Evolutionary conservation across 2,329 filamentous ascomycete species (phyloP), one percentile per base, ranked within the genome.

Genomic region (Cladophialophora immunda): DNA sequence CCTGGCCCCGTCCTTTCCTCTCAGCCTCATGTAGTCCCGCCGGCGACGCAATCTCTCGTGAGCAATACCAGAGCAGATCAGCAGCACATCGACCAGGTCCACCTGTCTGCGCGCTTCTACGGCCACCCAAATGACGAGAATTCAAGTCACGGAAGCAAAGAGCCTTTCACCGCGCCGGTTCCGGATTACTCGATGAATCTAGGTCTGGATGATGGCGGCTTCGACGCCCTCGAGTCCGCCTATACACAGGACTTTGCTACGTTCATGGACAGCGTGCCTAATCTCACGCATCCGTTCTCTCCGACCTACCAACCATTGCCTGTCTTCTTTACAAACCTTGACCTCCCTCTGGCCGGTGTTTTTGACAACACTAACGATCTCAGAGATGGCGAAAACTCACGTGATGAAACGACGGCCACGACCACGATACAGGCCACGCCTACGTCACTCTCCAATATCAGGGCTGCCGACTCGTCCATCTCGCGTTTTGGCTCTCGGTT

Each of bases 401-500:
- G 27, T 13, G 50, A 62, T 8, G 22, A 56, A 27, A 11, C 70
- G n/a, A 58, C 32, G 4, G 55, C 34, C 3, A 36, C 55, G 15
- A 58, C 34, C 6, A 45, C 36, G n/a, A 58, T 58, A 22, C 36
- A 30, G 8, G 30, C 34, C 1, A 30, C 55, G 45, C 17, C n/a
- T 5, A n/a, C 32, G 6, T 58, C 55, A 11, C 32, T 27, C 6
- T 27, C 55, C 30, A 27, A 36, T 45, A 41, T 36, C 7, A 41
- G 30, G 15, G 36, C 30, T 3, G 25, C 5, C 27, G 55, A 62
- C 36, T 41, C 59, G 13, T 76, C 75, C 1, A 73, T 78, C 45
- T 79, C 77, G 0, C 73, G 76, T 6, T 79, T 78, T 65, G 77
- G 76, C 2, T 79, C 77, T n/a, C 74, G 77, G 25, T 72, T 79